Base-by-base conservation (phyloP, 106 monocot genomes). In the Allium sativum region DNA sequence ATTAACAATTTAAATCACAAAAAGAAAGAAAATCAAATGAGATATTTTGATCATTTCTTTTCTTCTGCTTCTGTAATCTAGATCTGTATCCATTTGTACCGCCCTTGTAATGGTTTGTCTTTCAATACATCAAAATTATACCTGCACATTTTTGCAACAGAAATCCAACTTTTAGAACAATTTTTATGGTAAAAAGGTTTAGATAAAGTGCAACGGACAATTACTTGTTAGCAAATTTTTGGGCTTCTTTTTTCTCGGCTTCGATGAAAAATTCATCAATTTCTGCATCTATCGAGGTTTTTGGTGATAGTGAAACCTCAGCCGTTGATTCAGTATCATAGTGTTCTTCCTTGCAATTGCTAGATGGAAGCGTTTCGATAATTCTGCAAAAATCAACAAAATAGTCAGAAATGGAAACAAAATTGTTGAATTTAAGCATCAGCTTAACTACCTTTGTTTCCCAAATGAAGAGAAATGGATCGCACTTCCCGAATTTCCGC, bases 71-170 rank as follows among this genome's bases (percentile, higher is more conserved):
- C 40, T 44, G 9, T 44, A 17, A 8, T 60, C 14, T 21, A 61
- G 48, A 81, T 46, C n/a, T 45, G 72, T 45, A 79, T 66, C 92
- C 92, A 92, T 56, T 87, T 76, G 74, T 71, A 92, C n/a, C 87
- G 83, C 56, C 92, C 92, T 42, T 73, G 10, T 48, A 87, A 42
- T 16, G 92, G 92, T 47, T 62, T 56, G 44, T 87, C 92, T 45
- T 65, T 73, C 60, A 67, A 78, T 18, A 92, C 69, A 65, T 92
- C 87, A 59, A 63, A 92, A 62, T 92, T 92, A 65, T 92, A 92
- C 84, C 91, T 92, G 81, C 65, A 46, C 16, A 20, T 7, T 12
- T 17, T 12, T 17, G 18, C 14, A 13, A 8, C n/a, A 15, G 51
- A 62, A 6, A 51, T 7, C 18, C 20, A 22, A 11, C n/a, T 31